Evolutionary conservation across 345 rosid species (phyloP).

Genomic region (Stellera chamaejasme): DNA sequence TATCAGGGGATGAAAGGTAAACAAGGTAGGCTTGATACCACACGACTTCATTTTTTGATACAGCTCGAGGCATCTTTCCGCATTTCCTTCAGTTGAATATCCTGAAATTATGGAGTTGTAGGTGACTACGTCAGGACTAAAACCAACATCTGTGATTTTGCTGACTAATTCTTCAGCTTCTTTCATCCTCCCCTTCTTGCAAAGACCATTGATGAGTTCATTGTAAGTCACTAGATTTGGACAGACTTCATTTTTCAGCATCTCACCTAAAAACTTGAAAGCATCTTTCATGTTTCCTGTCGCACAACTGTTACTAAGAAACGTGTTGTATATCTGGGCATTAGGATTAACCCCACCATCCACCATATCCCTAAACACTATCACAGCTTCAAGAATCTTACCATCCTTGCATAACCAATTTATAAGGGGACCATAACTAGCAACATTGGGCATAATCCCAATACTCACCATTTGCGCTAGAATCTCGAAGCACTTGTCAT

Average conservation of each 20-base stretch:
- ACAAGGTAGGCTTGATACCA: constrained; percentile 48
- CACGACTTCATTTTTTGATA: constrained; percentile 54
- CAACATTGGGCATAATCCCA: constrained; percentile 52
- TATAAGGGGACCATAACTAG: constrained; percentile 66
- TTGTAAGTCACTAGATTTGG: constrained; percentile 70
- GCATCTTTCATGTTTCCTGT: constrained; percentile 52
- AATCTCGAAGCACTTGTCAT: constrained; percentile 57
- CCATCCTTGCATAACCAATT: constrained; percentile 60
- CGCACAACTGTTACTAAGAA: constrained; percentile 49
- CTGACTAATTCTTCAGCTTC: constrained; percentile 65
- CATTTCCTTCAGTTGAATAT: constrained; percentile 38
- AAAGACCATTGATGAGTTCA: constrained; percentile 57
- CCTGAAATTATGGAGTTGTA: constrained; percentile 78
- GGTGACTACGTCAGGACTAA: constrained; percentile 55
- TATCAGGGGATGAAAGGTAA: constrained; percentile 55
- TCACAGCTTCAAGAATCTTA: constrained; percentile 71
- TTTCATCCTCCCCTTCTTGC: constrained; percentile 38
- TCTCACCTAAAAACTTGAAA: constrained; percentile 53
- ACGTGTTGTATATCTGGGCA: constrained; percentile 62
- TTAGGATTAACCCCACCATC: constrained; percentile 50
- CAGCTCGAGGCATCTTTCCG: constrained; percentile 44
- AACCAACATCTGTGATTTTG: constrained; percentile 37
- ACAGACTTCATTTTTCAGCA: constrained; percentile 34
- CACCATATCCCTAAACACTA: constrained; percentile 54
- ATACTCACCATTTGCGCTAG: constrained; percentile 71